A percentile compares a stretch with the other conserved stretches of the same genome.
Evolutionary conservation across 805 yeast species (phyloP).

Genomic region (Saccharomyces jurei): DNA sequence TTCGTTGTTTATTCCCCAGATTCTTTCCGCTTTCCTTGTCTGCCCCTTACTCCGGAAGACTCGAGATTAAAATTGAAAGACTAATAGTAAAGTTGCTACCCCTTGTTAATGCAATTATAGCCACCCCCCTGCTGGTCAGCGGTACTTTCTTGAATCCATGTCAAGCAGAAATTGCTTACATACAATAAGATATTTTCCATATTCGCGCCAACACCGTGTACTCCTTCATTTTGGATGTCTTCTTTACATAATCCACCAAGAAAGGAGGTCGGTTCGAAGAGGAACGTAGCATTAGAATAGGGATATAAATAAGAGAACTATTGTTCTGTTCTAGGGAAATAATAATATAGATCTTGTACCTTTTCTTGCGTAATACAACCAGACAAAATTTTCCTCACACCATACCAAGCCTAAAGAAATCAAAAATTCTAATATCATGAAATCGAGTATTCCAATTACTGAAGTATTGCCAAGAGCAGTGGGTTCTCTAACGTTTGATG

Average conservation of each 20-base stretch:
- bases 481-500: constrained; percentile 25
- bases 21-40: not conserved
- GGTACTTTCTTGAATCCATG: not conserved
- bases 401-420: not conserved
- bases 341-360: not conserved
- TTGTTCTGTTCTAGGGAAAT: not conserved
- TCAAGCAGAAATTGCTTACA: not conserved
- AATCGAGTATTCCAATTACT: not conserved
- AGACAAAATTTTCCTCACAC: not conserved
- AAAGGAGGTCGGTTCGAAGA: not conserved
- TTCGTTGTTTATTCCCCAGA: not conserved
- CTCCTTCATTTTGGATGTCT: not conserved
- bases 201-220: not conserved
- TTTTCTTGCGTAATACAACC: not conserved
- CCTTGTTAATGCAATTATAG: not conserved
- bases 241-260: not conserved
- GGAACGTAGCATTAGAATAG: not conserved
- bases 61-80: not conserved
- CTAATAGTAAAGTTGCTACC: not conserved
- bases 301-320: not conserved
- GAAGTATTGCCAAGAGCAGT: constrained; percentile 16
- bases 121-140: not conserved
- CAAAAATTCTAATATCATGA: not conserved
- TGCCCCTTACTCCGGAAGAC: not conserved
- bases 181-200: not conserved